Evolutionary conservation across 495 filamentous ascomycete genomes (phyloP).

Genomic region (Aspergillus nanangensis): DNA sequence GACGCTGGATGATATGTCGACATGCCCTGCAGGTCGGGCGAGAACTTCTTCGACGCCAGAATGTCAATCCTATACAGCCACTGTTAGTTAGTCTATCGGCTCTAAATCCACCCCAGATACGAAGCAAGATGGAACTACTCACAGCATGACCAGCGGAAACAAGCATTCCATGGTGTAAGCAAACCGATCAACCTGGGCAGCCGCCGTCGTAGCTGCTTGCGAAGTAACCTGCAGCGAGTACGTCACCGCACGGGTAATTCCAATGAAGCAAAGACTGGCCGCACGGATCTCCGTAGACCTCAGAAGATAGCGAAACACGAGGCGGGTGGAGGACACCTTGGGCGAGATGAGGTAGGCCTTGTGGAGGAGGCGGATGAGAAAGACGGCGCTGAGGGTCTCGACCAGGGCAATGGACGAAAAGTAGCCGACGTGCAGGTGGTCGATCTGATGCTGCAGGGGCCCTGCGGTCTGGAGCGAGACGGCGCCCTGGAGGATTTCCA

Average conservation of each 20-base stretch:
- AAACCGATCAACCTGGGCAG: slow-evolving; percentile 32
- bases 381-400: slow-evolving; percentile 25
- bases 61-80: neutral
- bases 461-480: neutral
- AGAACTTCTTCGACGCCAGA: neutral
- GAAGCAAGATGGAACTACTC: slow-evolving; percentile 1
- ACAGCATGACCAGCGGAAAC: slow-evolving; percentile 32
- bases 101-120: neutral
- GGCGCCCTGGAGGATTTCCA: slow-evolving; percentile 7
- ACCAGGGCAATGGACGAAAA: slow-evolving; percentile 28
- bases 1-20: neutral
- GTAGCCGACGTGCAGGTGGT: slow-evolving; percentile 31
- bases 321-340: slow-evolving; percentile 6
- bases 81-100: neutral
- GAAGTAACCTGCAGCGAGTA: slow-evolving; percentile 28
- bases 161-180: slow-evolving; percentile 31
- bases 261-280: slow-evolving; percentile 24
- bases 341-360: slow-evolving; percentile 18
- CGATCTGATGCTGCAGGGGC: slow-evolving; percentile 14
- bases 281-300: slow-evolving; percentile 35
- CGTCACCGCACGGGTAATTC: slow-evolving; percentile 27
- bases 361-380: slow-evolving; percentile 20
- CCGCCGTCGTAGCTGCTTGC: slow-evolving; percentile 22
- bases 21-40: neutral
- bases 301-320: slow-evolving; percentile 26